Evolutionary conservation across 345 rosid genomes (phyloP).

Genomic region (Raphanus sativus): DNA sequence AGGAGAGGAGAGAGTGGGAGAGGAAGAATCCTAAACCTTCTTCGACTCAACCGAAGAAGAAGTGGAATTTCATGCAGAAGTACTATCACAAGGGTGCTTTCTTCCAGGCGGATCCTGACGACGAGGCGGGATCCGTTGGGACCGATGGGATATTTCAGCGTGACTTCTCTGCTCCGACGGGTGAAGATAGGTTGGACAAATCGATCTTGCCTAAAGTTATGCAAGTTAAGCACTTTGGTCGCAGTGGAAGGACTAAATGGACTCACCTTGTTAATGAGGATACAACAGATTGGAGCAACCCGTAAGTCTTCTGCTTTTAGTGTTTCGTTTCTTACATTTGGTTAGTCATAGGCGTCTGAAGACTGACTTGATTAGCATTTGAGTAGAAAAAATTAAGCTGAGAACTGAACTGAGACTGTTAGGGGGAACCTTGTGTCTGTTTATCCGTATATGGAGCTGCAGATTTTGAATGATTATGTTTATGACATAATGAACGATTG

Average conservation of each 20-base stretch:
- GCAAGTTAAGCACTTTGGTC: conserved; percentile 85
- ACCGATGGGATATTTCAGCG: conserved; percentile 47
- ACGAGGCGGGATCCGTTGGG: conserved; percentile 52
- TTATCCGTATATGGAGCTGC: not conserved
- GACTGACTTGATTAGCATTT: conserved; percentile 1
- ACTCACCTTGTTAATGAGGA: conserved; percentile 83
- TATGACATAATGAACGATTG: conserved; percentile 6
- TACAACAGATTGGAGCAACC: conserved; percentile 82
- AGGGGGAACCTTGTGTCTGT: not conserved
- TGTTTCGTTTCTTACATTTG: not conserved
- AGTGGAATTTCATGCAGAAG: conserved; percentile 81
- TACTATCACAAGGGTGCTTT: conserved; percentile 81
- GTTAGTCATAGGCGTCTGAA: not conserved
- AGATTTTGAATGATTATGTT: conserved; percentile 14
- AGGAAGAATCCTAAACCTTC: conserved; percentile 70
- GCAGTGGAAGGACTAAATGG: conserved; percentile 86
- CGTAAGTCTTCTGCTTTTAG: conserved; percentile 45
- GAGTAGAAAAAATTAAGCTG: not conserved
- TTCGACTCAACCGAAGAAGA: conserved; percentile 50
- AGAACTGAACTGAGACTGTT: not conserved
- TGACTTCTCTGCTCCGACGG: conserved; percentile 76
- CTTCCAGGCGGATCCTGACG: conserved; percentile 58
- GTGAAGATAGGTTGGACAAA: conserved; percentile 80
- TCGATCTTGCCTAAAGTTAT: conserved; percentile 69
- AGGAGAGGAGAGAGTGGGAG: conserved; percentile 83